Percentiles rank a stretch among this genome's conserved stretches.
Conservation (phyloP, 1,139 yeast species). For the Debaryomyces sp. region DNA sequence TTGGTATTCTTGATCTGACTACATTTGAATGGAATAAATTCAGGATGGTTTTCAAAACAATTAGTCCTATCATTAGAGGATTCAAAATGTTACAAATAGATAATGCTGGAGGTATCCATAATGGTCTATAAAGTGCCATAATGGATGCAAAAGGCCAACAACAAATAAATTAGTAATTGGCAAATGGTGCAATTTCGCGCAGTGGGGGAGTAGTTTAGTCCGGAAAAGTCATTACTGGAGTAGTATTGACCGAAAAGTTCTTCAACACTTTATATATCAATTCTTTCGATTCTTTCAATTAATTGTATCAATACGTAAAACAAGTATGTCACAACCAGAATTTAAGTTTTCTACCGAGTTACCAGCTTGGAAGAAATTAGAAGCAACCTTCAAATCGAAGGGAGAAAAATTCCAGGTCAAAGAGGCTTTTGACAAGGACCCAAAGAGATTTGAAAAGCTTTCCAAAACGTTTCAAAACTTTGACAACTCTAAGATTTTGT, state of each 20-base stretch:
- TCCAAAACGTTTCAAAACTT: conserved; percentile 77
- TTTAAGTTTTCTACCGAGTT: conserved; percentile 74
- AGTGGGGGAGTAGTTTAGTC: neutral
- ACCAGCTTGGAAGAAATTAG: conserved; percentile 83
- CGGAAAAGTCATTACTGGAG: conserved; percentile 2
- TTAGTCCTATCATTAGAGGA: neutral
- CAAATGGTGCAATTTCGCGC: neutral
- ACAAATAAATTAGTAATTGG: neutral
- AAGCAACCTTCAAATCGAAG: conserved; percentile 61
- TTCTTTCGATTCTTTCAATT: neutral
- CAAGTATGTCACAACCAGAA: conserved; percentile 38
- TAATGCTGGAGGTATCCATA: neutral
- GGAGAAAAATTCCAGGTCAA: conserved; percentile 74
- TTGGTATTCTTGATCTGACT: neutral
- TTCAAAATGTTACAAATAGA: neutral
- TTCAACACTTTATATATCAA: neutral
- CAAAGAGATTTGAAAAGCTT: conserved; percentile 72
- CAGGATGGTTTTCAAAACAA: neutral
- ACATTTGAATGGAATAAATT: neutral
- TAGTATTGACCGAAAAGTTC: conserved; percentile 8
- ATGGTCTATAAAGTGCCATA: neutral
- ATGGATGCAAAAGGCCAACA: neutral
- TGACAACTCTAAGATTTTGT: conserved; percentile 85
- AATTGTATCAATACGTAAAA: neutral
- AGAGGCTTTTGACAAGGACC: conserved; percentile 75